Evolutionary conservation across 129 eudicot genomes (phyloP).

Genomic region (Artemisia argyi): DNA sequence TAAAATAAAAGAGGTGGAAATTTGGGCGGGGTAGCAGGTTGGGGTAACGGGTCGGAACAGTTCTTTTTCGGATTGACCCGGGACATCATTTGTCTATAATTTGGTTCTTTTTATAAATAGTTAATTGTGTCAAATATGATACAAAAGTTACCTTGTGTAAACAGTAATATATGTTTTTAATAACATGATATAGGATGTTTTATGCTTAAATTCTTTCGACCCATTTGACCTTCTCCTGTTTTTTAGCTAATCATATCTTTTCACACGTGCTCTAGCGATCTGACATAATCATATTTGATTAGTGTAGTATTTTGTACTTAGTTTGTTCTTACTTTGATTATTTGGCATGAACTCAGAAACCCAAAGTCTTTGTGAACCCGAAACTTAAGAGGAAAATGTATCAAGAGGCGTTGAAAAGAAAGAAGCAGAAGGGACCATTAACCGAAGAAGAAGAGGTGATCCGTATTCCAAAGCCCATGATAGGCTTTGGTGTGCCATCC

Average conservation of each 20-base stretch:
- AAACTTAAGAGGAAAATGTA: constrained; percentile 48
- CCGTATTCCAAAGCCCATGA: constrained; percentile 81
- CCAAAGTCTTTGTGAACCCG: constrained; percentile 20
- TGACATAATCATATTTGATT: constrained; percentile 1
- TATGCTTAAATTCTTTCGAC: background rate
- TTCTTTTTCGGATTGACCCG: background rate
- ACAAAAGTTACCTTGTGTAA: background rate
- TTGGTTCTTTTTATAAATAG: background rate
- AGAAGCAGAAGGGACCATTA: constrained; percentile 36
- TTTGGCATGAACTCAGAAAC: constrained; percentile 35
- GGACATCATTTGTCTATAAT: background rate
- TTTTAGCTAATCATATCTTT: background rate
- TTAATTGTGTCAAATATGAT: background rate
- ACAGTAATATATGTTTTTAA: background rate
- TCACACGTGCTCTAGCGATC: background rate
- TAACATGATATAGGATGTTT: background rate
- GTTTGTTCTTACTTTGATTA: no score
- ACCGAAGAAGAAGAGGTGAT: constrained; percentile 40
- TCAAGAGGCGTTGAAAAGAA: constrained; percentile 26
- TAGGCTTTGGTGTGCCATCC: constrained; percentile 76
- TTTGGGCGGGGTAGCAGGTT: background rate
- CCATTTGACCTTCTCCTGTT: background rate
- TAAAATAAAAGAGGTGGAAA: background rate
- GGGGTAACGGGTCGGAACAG: background rate
- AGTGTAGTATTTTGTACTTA: background rate